phyloP scores from a whole-genome alignment of 2,329 filamentous ascomycete species.

The Nannizziopsis barbatae region DNA sequence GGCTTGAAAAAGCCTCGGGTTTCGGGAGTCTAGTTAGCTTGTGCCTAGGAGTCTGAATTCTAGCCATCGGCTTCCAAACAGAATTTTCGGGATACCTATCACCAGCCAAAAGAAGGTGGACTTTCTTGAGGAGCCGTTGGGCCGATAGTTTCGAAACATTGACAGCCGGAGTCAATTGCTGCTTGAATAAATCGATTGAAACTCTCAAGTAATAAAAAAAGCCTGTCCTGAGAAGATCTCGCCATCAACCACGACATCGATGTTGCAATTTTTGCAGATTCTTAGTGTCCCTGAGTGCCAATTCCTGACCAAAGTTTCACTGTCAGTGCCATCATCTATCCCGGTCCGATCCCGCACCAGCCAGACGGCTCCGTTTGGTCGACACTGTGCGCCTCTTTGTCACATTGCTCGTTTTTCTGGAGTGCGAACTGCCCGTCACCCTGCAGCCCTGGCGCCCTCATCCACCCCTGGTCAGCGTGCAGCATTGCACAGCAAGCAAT shows the following conservation, averaged over 20 bases:
- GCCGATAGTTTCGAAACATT: no score
- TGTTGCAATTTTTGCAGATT: conserved; percentile 3
- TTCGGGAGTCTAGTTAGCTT: no score
- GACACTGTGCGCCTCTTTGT: conserved; percentile 1
- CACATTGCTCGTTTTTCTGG: conserved; percentile 5
- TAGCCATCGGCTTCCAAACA: no score
- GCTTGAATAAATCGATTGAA: background rate
- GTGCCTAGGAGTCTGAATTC: no score
- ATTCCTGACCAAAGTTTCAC: conserved; percentile 8
- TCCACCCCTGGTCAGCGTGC: conserved; percentile 5
- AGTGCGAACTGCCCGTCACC: conserved; percentile 1
- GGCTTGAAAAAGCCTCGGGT: no score
- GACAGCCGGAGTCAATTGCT: no score
- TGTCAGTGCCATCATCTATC: background rate
- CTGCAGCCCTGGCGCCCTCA: conserved; percentile 9
- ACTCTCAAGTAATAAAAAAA: background rate
- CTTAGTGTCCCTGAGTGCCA: conserved; percentile 2
- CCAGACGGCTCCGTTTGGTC: background rate
- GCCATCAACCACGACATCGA: background rate
- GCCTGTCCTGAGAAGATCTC: background rate
- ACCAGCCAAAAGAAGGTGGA: no score
- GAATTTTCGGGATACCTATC: no score
- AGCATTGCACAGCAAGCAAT: conserved; percentile 4
- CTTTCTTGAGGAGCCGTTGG: no score
- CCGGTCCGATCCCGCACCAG: conserved; percentile 5